phyloP scores from a whole-genome alignment of 192 early-diverging fungal genomes.

The Kappamyces sp. region DNA sequence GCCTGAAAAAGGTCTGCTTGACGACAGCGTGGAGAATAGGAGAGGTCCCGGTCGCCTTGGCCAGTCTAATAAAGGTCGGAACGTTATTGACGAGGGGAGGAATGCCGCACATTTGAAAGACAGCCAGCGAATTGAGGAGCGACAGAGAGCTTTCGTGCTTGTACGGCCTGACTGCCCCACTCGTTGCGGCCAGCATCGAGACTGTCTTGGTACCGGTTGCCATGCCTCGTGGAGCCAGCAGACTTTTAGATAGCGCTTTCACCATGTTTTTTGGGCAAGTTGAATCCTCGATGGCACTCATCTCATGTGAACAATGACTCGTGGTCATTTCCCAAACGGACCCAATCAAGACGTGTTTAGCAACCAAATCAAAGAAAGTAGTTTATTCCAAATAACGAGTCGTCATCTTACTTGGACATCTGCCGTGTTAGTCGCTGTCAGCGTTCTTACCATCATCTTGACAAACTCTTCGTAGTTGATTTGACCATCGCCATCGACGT shows the following conservation, averaged over 20 bases:
- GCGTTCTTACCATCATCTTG: constrained; percentile 53
- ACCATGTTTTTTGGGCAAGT: no score
- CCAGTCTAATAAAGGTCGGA: constrained; percentile 47
- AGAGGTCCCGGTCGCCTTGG: constrained; percentile 37
- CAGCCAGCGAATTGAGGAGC: constrained; percentile 56
- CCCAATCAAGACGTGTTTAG: no score
- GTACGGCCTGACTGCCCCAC: constrained; percentile 32
- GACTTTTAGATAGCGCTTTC: no score
- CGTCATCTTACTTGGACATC: no score
- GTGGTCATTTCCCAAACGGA: no score
- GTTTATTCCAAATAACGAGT: no score
- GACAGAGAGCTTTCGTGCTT: constrained; percentile 50
- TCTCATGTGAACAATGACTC: no score
- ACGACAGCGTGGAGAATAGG: constrained; percentile 47
- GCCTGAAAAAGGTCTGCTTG: constrained; percentile 83
- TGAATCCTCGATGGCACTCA: no score
- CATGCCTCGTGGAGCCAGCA: not conserved
- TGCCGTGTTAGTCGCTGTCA: no score
- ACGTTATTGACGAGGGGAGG: constrained; percentile 56
- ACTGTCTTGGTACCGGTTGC: constrained; percentile 7
- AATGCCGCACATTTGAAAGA: constrained; percentile 67
- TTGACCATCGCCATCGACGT: constrained; percentile 76
- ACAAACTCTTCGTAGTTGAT: constrained; percentile 90
- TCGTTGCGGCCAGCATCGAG: no score
- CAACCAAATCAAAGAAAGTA: no score